Conservation (phyloP, 495 filamentous ascomycete genomes). For the Podospora bellae-mahoneyi region DNA sequence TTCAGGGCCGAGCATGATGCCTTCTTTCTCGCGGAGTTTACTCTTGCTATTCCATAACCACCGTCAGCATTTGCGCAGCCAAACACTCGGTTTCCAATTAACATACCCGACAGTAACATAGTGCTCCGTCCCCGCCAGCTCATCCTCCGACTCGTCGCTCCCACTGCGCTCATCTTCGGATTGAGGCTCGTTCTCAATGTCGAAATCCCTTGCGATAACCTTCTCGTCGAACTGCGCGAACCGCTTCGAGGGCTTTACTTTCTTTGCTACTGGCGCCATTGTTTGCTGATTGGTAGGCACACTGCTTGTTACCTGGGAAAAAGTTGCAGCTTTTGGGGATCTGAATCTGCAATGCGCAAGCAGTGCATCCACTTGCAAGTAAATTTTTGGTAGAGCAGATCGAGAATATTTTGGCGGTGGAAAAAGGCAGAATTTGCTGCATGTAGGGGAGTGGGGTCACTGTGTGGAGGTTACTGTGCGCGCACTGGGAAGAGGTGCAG, state of each 20-base stretch:
- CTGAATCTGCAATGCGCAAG: slow-evolving; percentile 9
- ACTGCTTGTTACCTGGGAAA: background rate
- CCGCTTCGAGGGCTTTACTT: slow-evolving; percentile 35
- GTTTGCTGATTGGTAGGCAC: background rate
- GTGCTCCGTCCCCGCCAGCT: slow-evolving; percentile 67
- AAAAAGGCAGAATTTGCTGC: slow-evolving; percentile 36
- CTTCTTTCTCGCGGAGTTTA: slow-evolving; percentile 73
- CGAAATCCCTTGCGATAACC: slow-evolving; percentile 59
- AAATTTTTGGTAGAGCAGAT: slow-evolving; percentile 28
- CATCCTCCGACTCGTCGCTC: slow-evolving; percentile 52
- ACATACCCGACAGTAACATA: slow-evolving; percentile 75
- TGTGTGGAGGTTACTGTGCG: background rate
- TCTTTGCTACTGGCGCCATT: slow-evolving; percentile 34
- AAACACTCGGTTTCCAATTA: background rate
- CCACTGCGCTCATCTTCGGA: slow-evolving; percentile 50
- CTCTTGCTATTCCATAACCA: slow-evolving; percentile 59
- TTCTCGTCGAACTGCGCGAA: slow-evolving; percentile 43
- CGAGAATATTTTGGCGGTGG: slow-evolving; percentile 50
- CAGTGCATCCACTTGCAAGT: slow-evolving; percentile 21
- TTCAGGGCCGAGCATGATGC: slow-evolving; percentile 65
- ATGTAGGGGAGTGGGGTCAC: background rate
- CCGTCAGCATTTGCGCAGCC: background rate
- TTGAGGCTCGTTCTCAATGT: slow-evolving; percentile 73
- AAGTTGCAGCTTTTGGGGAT: slow-evolving; percentile 1
- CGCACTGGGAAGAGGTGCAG: slow-evolving; percentile 8